A percentile compares a stretch with the other conserved stretches of the same genome.
Evolutionary conservation across 345 rosid genomes (phyloP).

Genomic region (Clarkia xantiana): DNA sequence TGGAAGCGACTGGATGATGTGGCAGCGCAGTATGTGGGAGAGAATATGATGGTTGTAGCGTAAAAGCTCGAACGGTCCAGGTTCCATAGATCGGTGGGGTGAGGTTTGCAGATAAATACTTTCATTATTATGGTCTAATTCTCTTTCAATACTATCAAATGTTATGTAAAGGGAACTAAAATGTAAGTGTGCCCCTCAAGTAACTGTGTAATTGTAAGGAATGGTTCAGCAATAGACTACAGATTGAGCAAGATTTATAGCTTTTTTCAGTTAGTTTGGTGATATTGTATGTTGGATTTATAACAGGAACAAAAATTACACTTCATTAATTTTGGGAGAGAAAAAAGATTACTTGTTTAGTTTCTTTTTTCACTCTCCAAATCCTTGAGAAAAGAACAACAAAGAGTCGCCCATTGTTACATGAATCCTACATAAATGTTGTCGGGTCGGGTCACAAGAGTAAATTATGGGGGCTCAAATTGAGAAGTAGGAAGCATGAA

Average conservation of each 20-base stretch:
- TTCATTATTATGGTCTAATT: slow-evolving; percentile 5
- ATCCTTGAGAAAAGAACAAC: background rate
- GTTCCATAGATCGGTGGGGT: background rate
- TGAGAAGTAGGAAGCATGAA: slow-evolving; percentile 19
- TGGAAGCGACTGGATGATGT: slow-evolving; percentile 35
- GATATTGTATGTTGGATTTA: too few species aligned
- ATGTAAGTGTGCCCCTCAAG: too few species aligned
- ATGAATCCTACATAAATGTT: background rate
- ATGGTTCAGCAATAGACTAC: too few species aligned
- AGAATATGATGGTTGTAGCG: slow-evolving; percentile 21
- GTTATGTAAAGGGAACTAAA: too few species aligned
- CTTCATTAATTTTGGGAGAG: too few species aligned
- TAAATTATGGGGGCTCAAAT: slow-evolving; percentile 9
- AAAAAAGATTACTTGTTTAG: background rate
- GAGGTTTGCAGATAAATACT: background rate
- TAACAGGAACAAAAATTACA: too few species aligned
- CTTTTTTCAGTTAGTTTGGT: too few species aligned
- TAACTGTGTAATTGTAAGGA: too few species aligned
- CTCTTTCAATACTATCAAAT: slow-evolving; percentile 5
- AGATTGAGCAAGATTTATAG: too few species aligned
- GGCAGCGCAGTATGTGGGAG: slow-evolving; percentile 22
- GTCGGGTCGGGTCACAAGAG: slow-evolving; percentile 5
- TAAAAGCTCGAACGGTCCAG: slow-evolving; percentile 19
- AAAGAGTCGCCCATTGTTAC: background rate
- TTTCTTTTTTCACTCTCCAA: background rate